Conservation (phyloP, 495 filamentous ascomycete species). For the Cetradonia linearis region DNA sequence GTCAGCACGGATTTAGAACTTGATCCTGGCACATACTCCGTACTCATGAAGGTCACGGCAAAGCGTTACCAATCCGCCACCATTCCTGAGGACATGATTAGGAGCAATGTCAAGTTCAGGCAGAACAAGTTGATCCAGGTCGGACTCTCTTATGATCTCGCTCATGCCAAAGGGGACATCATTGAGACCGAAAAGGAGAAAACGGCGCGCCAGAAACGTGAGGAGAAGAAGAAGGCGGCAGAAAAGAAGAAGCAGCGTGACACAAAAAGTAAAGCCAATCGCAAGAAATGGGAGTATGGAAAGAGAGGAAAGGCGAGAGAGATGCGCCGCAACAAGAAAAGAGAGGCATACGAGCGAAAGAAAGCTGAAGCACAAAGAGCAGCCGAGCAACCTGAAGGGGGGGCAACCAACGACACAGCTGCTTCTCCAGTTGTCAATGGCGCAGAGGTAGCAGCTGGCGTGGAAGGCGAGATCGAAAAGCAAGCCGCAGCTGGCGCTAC, state of each 20-base stretch:
- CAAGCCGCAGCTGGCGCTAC: slow-evolving; percentile 5
- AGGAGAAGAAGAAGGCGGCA: slow-evolving; percentile 36
- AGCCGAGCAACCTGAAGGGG: slow-evolving; percentile 10
- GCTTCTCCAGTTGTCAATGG: slow-evolving; percentile 11
- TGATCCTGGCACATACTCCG: slow-evolving; percentile 68
- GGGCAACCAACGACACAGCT: neutral
- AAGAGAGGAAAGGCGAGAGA: slow-evolving; percentile 40
- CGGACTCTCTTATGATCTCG: slow-evolving; percentile 72
- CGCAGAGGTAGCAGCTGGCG: slow-evolving; percentile 1
- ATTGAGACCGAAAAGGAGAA: slow-evolving; percentile 58
- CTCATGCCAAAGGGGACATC: slow-evolving; percentile 66
- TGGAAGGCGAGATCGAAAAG: slow-evolving; percentile 8
- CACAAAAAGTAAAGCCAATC: slow-evolving; percentile 35
- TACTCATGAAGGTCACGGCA: slow-evolving; percentile 72
- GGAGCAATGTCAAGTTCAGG: slow-evolving; percentile 46
- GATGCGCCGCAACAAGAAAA: slow-evolving; percentile 23
- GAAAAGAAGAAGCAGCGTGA: slow-evolving; percentile 37
- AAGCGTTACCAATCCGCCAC: slow-evolving; percentile 39
- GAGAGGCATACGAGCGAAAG: slow-evolving; percentile 21
- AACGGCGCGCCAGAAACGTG: slow-evolving; percentile 34
- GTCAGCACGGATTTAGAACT: slow-evolving; percentile 75
- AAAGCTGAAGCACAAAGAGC: slow-evolving; percentile 17
- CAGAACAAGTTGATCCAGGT: slow-evolving; percentile 78
- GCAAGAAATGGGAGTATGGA: slow-evolving; percentile 43
- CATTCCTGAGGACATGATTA: slow-evolving; percentile 60